A percentile compares a stretch with the other conserved stretches of the same genome.
phyloP scores from a whole-genome alignment of 169 alveolate species.

The Cryptosporidium xiaoi region DNA sequence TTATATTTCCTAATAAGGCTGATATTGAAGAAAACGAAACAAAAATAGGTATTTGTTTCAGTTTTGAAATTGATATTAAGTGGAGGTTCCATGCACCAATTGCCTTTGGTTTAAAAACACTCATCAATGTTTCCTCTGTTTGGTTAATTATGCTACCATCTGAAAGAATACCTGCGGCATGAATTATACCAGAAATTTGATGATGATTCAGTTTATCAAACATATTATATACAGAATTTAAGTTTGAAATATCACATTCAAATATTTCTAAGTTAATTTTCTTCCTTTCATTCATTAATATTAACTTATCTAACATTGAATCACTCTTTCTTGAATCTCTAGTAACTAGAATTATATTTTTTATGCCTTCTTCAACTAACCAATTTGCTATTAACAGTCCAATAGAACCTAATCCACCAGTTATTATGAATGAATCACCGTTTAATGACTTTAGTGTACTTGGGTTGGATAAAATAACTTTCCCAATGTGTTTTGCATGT shows the following conservation, averaged over 20 bases:
- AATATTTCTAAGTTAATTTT: slow-evolving; percentile 40
- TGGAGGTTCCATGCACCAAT: slow-evolving; percentile 84
- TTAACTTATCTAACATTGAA: not conserved
- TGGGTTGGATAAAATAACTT: slow-evolving; percentile 69
- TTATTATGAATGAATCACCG: slow-evolving; percentile 68
- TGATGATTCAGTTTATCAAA: slow-evolving; percentile 1
- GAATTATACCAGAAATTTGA: slow-evolving; percentile 76
- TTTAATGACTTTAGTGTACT: slow-evolving; percentile 9
- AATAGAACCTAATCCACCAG: slow-evolving; percentile 81
- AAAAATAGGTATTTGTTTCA: slow-evolving; percentile 66
- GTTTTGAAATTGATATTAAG: slow-evolving; percentile 58
- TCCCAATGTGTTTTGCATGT: slow-evolving; percentile 76
- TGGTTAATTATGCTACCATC: slow-evolving; percentile 77
- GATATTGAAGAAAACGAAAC: slow-evolving; percentile 80
- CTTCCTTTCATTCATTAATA: not conserved
- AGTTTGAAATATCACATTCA: slow-evolving; percentile 18
- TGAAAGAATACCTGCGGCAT: slow-evolving; percentile 81
- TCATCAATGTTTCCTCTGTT: slow-evolving; percentile 69
- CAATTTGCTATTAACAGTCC: slow-evolving; percentile 79
- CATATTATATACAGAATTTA: not conserved
- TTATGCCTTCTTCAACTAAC: slow-evolving; percentile 81
- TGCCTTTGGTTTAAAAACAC: slow-evolving; percentile 81
- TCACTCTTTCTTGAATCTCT: slow-evolving; percentile 7
- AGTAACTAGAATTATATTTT: slow-evolving; percentile 71
- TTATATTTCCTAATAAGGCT: slow-evolving; percentile 80